Evolutionary conservation across 768 basidiomycete species (phyloP).

Genomic region (Pulveroboletus ravenelii): DNA sequence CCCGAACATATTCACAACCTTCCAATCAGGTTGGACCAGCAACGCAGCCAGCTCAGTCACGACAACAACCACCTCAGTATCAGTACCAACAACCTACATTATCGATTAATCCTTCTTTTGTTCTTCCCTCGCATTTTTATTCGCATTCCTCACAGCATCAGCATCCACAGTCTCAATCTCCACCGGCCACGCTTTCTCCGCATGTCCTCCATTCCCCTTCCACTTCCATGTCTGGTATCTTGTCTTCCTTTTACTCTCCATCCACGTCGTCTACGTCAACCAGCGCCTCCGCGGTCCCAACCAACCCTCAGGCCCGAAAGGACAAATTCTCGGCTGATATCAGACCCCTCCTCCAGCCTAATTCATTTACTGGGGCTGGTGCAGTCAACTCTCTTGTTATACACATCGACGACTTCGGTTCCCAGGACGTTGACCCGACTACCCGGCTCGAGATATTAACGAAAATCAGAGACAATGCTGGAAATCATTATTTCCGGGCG

Average conservation of each 20-base stretch:
- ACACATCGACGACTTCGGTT: constrained; percentile 55
- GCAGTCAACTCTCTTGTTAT: constrained; percentile 61
- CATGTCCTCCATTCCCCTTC: constrained; percentile 63
- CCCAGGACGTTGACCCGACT: constrained; percentile 57
- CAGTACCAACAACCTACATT: constrained; percentile 39
- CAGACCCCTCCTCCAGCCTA: constrained; percentile 52
- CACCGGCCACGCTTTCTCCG: constrained; percentile 65
- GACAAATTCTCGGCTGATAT: constrained; percentile 49
- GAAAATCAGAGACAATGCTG: constrained; percentile 77
- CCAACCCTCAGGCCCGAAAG: constrained; percentile 50
- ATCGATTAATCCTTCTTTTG: constrained; percentile 41
- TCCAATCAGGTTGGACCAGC: constrained; percentile 37
- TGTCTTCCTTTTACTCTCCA: constrained; percentile 39
- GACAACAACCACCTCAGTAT: constrained; percentile 35
- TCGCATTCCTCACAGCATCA: constrained; percentile 29
- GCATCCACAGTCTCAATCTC: constrained; percentile 28
- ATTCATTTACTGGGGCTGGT: constrained; percentile 62
- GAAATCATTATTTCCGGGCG: constrained; percentile 81
- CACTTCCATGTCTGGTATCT: constrained; percentile 26
- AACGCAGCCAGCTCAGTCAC: constrained; percentile 32
- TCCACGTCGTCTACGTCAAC: constrained; percentile 29
- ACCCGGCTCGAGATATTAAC: constrained; percentile 72
- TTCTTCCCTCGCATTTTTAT: constrained; percentile 37
- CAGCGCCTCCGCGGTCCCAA: constrained; percentile 26
- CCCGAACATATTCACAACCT: constrained; percentile 43